phyloP scores from a whole-genome alignment of 331 rosid species.

The Telfairia occidentalis region DNA sequence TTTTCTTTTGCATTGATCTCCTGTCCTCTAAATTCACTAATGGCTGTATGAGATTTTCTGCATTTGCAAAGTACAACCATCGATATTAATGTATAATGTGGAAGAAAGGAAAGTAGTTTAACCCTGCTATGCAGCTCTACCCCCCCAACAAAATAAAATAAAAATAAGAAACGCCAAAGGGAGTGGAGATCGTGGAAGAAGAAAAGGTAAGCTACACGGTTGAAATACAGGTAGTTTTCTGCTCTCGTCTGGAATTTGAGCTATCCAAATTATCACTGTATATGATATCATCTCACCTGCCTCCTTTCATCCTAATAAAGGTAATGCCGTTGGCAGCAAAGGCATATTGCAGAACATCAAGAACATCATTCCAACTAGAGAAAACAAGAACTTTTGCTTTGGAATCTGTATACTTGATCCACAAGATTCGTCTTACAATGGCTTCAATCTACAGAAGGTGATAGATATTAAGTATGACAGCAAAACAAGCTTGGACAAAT shows the following conservation, averaged over 20 bases:
- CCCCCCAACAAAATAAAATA: too few relatives aligned
- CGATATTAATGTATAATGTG: background rate
- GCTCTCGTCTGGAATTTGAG: background rate
- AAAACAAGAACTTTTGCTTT: constrained; percentile 75
- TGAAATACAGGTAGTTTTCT: background rate
- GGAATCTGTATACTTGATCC: constrained; percentile 67
- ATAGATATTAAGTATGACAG: constrained; percentile 10
- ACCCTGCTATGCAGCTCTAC: too few relatives aligned
- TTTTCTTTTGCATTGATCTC: constrained; percentile 27
- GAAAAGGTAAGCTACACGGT: background rate
- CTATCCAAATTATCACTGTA: background rate
- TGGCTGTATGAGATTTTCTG: constrained; percentile 76
- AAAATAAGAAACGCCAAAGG: too few relatives aligned
- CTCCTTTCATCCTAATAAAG: constrained; percentile 81
- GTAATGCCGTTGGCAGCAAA: constrained; percentile 52
- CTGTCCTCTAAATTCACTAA: constrained; percentile 72
- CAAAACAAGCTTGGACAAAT: background rate
- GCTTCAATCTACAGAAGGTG: constrained; percentile 68
- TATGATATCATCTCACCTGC: constrained; percentile 47
- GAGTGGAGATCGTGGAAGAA: background rate
- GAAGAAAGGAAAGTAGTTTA: background rate
- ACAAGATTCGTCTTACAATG: constrained; percentile 74
- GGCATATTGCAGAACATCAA: constrained; percentile 88
- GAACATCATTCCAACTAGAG: constrained; percentile 95
- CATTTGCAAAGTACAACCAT: constrained; percentile 19